Evolutionary conservation across 2,329 filamentous ascomycete species (phyloP).

Genomic region (Cadophora sp.): DNA sequence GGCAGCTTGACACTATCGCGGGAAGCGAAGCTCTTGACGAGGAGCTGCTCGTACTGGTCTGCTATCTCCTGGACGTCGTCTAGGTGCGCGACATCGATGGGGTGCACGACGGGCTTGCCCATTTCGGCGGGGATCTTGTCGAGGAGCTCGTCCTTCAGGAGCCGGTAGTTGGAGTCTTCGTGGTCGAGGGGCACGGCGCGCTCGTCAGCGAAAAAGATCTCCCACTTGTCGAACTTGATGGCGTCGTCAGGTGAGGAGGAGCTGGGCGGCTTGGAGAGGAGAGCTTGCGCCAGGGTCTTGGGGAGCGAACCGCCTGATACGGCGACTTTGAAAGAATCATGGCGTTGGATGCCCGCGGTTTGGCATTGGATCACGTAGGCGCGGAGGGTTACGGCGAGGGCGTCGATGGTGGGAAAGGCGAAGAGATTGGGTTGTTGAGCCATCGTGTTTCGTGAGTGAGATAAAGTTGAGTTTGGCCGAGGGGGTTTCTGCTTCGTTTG

Average conservation of each 20-base stretch:
- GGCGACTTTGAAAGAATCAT: conserved; percentile 86
- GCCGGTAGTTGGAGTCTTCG: conserved; percentile 90
- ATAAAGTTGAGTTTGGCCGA: conserved; percentile 13
- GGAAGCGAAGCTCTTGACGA: conserved; percentile 86
- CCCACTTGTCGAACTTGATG: conserved; percentile 85
- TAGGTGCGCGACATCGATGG: conserved; percentile 72
- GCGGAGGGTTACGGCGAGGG: conserved; percentile 79
- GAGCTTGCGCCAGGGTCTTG: conserved; percentile 82
- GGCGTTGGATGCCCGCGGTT: conserved; percentile 78
- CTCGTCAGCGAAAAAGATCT: conserved; percentile 99
- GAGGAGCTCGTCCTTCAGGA: conserved; percentile 86
- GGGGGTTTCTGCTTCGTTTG: background rate
- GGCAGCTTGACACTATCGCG: conserved; percentile 94
- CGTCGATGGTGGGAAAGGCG: conserved; percentile 73
- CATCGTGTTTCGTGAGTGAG: too few species aligned
- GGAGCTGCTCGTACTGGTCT: conserved; percentile 88
- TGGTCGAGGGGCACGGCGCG: conserved; percentile 91
- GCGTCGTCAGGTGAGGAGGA: conserved; percentile 58
- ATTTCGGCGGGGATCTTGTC: conserved; percentile 79
- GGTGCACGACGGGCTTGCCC: conserved; percentile 72
- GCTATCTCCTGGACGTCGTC: conserved; percentile 90
- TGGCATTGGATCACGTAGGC: conserved; percentile 84
- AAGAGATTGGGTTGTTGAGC: conserved; percentile 69
- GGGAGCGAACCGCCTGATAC: conserved; percentile 95
- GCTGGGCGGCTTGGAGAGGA: conserved; percentile 63